Base-by-base conservation (phyloP, 768 basidiomycete species). In the Trametes villosa region DNA sequence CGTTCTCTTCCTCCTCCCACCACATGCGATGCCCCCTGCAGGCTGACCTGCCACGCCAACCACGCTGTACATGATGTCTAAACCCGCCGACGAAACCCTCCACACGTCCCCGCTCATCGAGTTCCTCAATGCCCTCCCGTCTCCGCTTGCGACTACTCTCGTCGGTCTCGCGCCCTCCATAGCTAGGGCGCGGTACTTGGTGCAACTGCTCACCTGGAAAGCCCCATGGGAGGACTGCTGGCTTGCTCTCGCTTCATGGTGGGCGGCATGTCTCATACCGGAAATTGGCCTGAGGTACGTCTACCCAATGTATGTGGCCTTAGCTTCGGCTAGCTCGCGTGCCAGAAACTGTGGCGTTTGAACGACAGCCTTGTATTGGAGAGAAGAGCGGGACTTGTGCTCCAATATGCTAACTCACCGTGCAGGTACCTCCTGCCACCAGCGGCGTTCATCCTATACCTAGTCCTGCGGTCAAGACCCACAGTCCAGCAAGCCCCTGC, bases 231-330 rank as follows among this genome's bases (percentile, higher is more conserved):
- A 86, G 67, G 82, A 90, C 53, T 80, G 85, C 52, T 88, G 81
- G 78, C 81, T 95, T 3, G 72, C 82, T 1, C 75, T 96, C 44
- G 88, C 81, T 0, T 70, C 71, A 1, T 95, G 91, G 91, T 96
- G 93, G 91, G 83, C 82, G 0, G 26, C 86, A 20, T 93, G 91
- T 75, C 76, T 95, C 56, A 78, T 88, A 72, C 57, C 64, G 11
- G 68, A 72, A 15, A 40, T 63, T 1, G 66, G 63, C 11, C 74
- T 92, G 65, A 79, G 81, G 86, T 59, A n/a, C 24, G n/a, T 44
- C 40, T 44, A 27, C 46, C 40, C 36, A 4, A 38, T n/a, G n/a
- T 15, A 15, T 38, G 36, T 38, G 36, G 36, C 36, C 4, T 38
- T 38, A n/a, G n/a, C n/a, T n/a, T n/a, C n/a, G n/a, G n/a, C n/a